Conservation (phyloP, 148 eudicot genomes). For the Tetragonia tetragonoides region DNA sequence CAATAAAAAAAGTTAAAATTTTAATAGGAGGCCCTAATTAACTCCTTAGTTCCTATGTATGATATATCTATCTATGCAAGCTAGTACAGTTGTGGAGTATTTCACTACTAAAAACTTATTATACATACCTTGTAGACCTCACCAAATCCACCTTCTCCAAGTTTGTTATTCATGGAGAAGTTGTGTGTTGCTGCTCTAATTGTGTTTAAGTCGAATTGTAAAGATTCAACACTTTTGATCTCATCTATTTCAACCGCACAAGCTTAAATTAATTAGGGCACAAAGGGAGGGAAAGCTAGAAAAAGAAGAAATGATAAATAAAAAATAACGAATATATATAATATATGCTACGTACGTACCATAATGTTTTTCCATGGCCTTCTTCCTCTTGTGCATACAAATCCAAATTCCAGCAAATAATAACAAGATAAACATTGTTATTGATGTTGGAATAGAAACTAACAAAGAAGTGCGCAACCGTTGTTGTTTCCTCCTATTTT, state of each 20-base stretch:
- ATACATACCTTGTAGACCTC: constrained; percentile 19
- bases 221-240: neutral
- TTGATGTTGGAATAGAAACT: neutral
- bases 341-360: neutral
- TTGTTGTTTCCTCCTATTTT: neutral
- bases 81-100: too few species aligned
- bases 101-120: neutral
- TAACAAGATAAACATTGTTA: neutral
- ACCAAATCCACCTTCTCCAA: constrained; percentile 27
- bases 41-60: too few species aligned
- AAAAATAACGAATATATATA: too few species aligned
- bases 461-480: neutral
- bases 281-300: too few species aligned
- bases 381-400: constrained; percentile 2
- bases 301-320: too few species aligned
- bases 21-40: too few species aligned
- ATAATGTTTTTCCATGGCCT: neutral
- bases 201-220: constrained; percentile 13
- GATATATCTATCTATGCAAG: too few species aligned
- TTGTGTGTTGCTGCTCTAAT: constrained; percentile 17
- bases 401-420: neutral
- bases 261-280: neutral
- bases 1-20: too few species aligned
- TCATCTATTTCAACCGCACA: neutral
- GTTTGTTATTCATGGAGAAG: constrained; percentile 7